Evolutionary conservation across 495 filamentous ascomycete genomes (phyloP).

Genomic region (Neurospora tetraspora): DNA sequence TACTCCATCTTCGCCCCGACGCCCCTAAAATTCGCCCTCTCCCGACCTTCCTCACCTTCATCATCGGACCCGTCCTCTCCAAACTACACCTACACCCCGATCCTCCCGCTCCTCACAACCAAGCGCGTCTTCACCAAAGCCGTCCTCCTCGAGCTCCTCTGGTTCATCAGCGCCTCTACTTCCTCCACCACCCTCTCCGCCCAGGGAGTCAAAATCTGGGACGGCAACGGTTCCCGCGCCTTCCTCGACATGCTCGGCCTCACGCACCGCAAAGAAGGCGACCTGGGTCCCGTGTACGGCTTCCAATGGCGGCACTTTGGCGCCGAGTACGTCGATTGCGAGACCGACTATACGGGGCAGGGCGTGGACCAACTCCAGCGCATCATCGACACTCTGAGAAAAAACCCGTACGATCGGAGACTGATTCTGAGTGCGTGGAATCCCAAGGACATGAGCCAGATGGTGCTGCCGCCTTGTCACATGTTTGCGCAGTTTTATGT

Average conservation of each 20-base stretch:
- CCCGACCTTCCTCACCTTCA: not conserved
- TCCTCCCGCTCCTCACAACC: constrained; percentile 88
- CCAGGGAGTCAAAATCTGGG: constrained; percentile 91
- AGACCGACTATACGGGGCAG: constrained; percentile 76
- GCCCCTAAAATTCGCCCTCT: constrained; percentile 74
- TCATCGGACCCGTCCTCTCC: not conserved
- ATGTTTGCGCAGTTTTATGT: constrained; percentile 99
- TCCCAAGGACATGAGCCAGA: constrained; percentile 69
- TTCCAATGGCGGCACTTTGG: constrained; percentile 99
- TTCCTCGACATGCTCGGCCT: constrained; percentile 81
- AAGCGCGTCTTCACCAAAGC: constrained; percentile 93
- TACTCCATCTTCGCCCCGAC: constrained; percentile 77
- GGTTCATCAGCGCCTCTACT: constrained; percentile 83
- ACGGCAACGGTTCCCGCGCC: constrained; percentile 84
- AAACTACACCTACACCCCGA: constrained; percentile 44
- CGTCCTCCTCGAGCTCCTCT: constrained; percentile 87
- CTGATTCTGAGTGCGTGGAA: constrained; percentile 94
- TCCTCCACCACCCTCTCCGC: constrained; percentile 63
- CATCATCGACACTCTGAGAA: constrained; percentile 69
- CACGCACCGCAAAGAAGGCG: constrained; percentile 66
- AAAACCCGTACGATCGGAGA: constrained; percentile 75
- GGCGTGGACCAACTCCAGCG: constrained; percentile 88
- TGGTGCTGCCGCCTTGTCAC: constrained; percentile 95
- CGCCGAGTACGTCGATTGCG: constrained; percentile 68
- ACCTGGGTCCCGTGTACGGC: constrained; percentile 92